Evolutionary conservation across 1,284 basidiomycete species (phyloP), one percentile per base, ranked within the genome.

Genomic region (Cryptococcus neoformans): DNA sequence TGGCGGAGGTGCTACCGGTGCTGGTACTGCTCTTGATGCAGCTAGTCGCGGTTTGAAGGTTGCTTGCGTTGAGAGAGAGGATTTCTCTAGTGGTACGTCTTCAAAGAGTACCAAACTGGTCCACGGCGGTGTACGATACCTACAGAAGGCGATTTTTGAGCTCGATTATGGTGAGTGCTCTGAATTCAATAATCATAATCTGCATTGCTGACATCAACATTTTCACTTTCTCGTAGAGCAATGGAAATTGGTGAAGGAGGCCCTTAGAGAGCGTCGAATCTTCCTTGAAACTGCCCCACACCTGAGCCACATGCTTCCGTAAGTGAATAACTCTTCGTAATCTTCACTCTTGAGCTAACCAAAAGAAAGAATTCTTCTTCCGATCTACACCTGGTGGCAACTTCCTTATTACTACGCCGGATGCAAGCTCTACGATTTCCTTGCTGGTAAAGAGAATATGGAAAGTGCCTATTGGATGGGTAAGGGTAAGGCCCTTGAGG

Each of bases 21-120:
- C 93, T 0, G 95, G 95, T 56, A 88, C 93, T 6, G 94, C 93
- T 4, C 83, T 98, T 34, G 95, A 99, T 76, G 95, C 95, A 37
- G 92, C 89, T 10, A 91, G 86, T 66, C 82, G 95, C 56, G 94
- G 95, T 0, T 82, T 99, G 59, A 91, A 87, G 72, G 93, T 98
- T 17, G 95, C 92, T 0, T 80, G 97, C 63, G 93, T 98, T 2
- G 95, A 99, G 75, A 81, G 92, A 48, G 90, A 92, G 69, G 95
- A 99, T 75, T 99, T 95, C 68, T 85, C 87, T 64, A 85, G 90
- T 17, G 94, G 92, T 14, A 97, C 95, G 0, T 96, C 92, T 3
- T 96, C 92, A 35, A 99, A 99, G 76, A 92, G 90, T 8, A 98
- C 95, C 9, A 98, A 99, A 77, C 87, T 99, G 51, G 93, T 98